Evolutionary conservation across 2,329 filamentous ascomycete genomes (phyloP).

Genomic region (Penicillium sp.): DNA sequence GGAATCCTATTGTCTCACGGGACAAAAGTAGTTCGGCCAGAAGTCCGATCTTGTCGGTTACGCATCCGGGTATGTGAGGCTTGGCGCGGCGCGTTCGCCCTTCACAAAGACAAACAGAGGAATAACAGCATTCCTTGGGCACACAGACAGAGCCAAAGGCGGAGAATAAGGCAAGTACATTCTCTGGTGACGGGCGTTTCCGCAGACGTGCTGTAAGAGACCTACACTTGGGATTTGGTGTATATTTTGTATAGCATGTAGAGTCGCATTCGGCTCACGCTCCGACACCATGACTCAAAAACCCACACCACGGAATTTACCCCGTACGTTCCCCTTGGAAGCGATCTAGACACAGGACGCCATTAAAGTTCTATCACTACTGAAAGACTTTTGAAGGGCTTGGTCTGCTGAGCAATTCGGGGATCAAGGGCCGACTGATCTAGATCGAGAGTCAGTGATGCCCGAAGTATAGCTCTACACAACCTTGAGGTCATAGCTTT

Average conservation of each 20-base stretch:
- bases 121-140: not conserved
- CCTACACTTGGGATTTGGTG: too few species aligned
- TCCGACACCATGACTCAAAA: constrained; percentile 2
- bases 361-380: not conserved
- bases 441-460: not conserved
- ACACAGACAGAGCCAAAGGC: not conserved
- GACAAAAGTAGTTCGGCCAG: constrained; percentile 9
- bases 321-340: not conserved
- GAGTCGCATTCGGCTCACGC: constrained; percentile 1
- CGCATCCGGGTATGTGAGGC: constrained; percentile 6
- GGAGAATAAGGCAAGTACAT: not conserved
- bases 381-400: not conserved
- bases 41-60: constrained; percentile 12
- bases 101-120: not conserved
- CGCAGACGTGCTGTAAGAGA: too few species aligned
- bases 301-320: not conserved
- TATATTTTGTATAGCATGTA: not conserved
- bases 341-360: not conserved
- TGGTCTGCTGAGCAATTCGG: not conserved
- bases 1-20: not conserved
- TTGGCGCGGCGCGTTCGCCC: constrained; percentile 1
- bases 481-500: not conserved
- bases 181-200: not conserved
- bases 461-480: not conserved
- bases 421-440: not conserved